Percentiles rank a stretch among this genome's conserved stretches.
phyloP scores from a whole-genome alignment of 352 stramenopile genomes.

The Globisporangium recalcitrans region DNA sequence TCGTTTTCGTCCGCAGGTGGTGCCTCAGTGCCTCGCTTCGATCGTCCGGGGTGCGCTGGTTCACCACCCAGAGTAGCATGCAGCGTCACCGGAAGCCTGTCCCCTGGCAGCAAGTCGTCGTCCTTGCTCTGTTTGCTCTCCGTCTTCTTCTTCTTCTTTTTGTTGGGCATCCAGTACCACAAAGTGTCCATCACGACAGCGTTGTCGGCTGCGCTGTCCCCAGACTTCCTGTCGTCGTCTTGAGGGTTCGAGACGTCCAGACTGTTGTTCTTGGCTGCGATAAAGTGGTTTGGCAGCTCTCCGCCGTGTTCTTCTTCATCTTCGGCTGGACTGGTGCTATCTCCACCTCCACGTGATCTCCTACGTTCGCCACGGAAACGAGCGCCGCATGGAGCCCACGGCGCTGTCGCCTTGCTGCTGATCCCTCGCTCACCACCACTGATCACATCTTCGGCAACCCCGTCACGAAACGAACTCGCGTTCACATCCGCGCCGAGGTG shows the following conservation, averaged over 20 bases:
- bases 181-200: slow-evolving; percentile 11
- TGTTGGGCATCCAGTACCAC: slow-evolving; percentile 10
- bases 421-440: background rate
- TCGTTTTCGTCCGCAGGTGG: background rate
- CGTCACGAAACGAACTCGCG: background rate
- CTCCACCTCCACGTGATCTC: too few relatives aligned
- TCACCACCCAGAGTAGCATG: too few relatives aligned
- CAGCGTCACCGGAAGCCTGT: too few relatives aligned
- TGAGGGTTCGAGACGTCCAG: too few relatives aligned
- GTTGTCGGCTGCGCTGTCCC: background rate
- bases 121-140: too few relatives aligned
- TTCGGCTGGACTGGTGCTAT: too few relatives aligned
- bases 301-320: background rate
- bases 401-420: slow-evolving; percentile 17
- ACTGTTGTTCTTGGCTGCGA: too few relatives aligned
- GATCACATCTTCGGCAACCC: too few relatives aligned
- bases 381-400: slow-evolving; percentile 42
- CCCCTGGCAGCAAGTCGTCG: too few relatives aligned
- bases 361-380: slow-evolving; percentile 8
- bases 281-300: background rate
- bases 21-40: too few relatives aligned
- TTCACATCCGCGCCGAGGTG: slow-evolving; percentile 36
- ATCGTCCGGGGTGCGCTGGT: too few relatives aligned
- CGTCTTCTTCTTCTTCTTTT: background rate
- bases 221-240: background rate